Conservation (phyloP, 371 early-diverging fungal species). For the Cokeromyces recurvatus region DNA sequence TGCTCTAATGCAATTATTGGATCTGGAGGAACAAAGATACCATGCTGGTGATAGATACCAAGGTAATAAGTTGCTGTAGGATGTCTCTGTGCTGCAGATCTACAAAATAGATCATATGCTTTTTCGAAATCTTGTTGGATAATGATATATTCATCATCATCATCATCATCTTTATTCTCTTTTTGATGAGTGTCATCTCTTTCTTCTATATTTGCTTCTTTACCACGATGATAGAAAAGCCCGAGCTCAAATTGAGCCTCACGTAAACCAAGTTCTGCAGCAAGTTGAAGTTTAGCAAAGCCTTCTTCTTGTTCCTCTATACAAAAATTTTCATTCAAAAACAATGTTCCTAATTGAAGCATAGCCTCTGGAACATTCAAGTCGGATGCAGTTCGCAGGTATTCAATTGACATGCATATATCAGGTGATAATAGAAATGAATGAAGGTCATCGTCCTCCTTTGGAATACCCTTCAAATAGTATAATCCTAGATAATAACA, state of each 20-base stretch:
- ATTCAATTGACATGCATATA: conserved; percentile 18
- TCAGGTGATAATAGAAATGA: conserved; percentile 7
- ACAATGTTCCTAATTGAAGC: conserved; percentile 27
- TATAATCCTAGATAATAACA: conserved; percentile 35
- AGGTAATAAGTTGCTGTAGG: conserved; percentile 34
- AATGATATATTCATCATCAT: conserved; percentile 11
- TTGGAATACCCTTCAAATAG: conserved; percentile 24
- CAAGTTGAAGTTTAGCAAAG: conserved; percentile 14
- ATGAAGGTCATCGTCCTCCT: neutral
- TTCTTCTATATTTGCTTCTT: conserved; percentile 4
- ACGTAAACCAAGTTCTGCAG: conserved; percentile 24
- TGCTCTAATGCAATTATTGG: conserved; percentile 21
- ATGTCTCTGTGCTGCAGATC: conserved; percentile 32
- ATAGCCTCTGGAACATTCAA: conserved; percentile 34
- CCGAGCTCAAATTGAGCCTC: conserved; percentile 36
- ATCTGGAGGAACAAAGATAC: conserved; percentile 29
- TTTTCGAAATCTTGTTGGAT: conserved; percentile 31
- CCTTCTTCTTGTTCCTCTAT: conserved; percentile 29
- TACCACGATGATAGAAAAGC: conserved; percentile 27
- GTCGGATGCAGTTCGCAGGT: conserved; percentile 31
- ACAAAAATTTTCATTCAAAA: conserved; percentile 15
- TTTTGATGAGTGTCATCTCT: neutral
- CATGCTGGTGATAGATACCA: conserved; percentile 38
- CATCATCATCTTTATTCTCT: neutral
- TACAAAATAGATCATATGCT: conserved; percentile 35